Evolutionary conservation across 352 stramenopile genomes (phyloP).

Genomic region (Phytopythium vexans): DNA sequence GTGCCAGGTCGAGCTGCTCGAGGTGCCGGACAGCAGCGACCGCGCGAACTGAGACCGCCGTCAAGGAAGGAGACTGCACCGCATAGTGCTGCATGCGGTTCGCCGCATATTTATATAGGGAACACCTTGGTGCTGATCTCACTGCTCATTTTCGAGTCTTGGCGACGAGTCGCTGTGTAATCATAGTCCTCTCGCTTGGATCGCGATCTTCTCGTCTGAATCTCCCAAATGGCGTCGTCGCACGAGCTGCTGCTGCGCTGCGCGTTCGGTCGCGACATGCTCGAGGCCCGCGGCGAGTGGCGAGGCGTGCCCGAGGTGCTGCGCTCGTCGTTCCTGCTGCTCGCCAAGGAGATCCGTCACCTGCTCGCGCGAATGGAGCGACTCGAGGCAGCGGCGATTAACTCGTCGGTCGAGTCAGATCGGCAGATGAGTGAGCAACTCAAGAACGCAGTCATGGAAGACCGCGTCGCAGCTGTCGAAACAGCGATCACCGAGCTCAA

Average conservation of each 20-base stretch:
- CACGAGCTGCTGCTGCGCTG: slow-evolving; percentile 21
- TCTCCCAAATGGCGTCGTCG: no score
- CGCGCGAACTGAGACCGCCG: no score
- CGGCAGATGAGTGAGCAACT: neutral
- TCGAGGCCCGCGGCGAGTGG: slow-evolving; percentile 43
- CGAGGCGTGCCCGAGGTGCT: slow-evolving; percentile 38
- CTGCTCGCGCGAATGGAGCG: slow-evolving; percentile 5
- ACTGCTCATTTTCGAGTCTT: no score
- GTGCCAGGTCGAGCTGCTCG: slow-evolving; percentile 20
- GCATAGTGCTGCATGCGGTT: no score
- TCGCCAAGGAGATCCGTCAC: slow-evolving; percentile 40
- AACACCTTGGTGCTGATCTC: no score
- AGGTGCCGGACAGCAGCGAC: neutral
- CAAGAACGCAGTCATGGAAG: neutral
- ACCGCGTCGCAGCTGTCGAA: neutral
- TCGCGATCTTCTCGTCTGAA: no score
- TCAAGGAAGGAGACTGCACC: no score
- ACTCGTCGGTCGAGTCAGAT: neutral
- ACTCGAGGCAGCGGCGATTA: neutral
- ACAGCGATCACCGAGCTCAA: neutral
- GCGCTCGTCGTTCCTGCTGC: slow-evolving; percentile 47
- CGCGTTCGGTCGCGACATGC: slow-evolving; percentile 32
- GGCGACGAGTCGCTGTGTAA: no score
- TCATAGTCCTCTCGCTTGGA: no score
- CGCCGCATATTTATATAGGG: neutral